Evolutionary conservation across 345 rosid genomes (phyloP).

Genomic region (Acer yangbiense): DNA sequence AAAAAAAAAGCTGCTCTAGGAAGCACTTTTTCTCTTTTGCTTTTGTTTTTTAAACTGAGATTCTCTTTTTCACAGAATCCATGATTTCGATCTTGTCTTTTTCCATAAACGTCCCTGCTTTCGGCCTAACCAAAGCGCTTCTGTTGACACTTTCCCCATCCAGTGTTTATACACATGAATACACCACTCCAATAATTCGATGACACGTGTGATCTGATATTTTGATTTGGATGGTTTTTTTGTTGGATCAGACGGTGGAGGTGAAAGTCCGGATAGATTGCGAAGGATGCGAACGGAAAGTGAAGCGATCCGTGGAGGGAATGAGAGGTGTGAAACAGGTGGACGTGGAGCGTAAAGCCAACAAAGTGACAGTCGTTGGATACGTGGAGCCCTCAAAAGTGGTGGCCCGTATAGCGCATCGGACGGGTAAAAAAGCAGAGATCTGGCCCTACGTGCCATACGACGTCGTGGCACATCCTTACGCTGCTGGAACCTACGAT

Average conservation of each 20-base stretch:
- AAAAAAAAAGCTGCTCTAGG: neutral
- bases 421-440: slow-evolving; percentile 96
- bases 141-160: neutral
- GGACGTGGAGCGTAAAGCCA: slow-evolving; percentile 75
- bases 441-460: slow-evolving; percentile 94
- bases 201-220: neutral
- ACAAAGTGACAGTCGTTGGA: slow-evolving; percentile 83
- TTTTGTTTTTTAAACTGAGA: neutral
- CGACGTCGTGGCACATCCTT: slow-evolving; percentile 86
- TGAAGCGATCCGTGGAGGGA: slow-evolving; percentile 75
- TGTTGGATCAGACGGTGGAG: slow-evolving; percentile 79
- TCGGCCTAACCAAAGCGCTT: neutral
- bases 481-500: slow-evolving; percentile 87
- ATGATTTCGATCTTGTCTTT: neutral
- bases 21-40: neutral
- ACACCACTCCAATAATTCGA: neutral
- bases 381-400: slow-evolving; percentile 79
- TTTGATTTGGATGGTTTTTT: neutral
- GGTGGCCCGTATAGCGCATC: slow-evolving; percentile 69
- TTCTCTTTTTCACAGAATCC: neutral
- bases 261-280: slow-evolving; percentile 87
- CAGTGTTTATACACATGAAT: no score
- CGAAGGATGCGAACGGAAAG: slow-evolving; percentile 96
- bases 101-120: neutral
- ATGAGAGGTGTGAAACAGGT: slow-evolving; percentile 88